Base-by-base conservation (phyloP, 2,329 filamentous ascomycete species). In the Coniosporium tulheliwenetii region DNA sequence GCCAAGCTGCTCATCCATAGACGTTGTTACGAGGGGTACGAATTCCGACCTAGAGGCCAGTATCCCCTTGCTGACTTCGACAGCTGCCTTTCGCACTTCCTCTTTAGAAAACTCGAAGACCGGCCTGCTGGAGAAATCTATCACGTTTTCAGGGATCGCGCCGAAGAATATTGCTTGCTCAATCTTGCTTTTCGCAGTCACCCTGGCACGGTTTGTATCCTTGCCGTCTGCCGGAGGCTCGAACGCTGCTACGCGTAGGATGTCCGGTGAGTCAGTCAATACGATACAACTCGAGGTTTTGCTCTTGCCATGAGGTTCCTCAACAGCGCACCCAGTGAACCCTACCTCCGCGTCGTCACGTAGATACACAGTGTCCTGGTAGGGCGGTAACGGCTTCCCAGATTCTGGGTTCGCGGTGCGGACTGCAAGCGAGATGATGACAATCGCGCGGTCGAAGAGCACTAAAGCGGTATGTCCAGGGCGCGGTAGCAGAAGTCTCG, bases 101-200 rank as follows among this genome's bases (percentile, higher is more conserved):
- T 75, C 66, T 13, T 71, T 61, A 0, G 75, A 67, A 48, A 91
- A 93, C 3, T 71, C 68, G 37, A 79, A 65, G 41, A 78, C 76
- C 33, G 74, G 68, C 46, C 75, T 74, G 36, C 78, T 73, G 36
- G 80, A 75, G 51, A 98, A 85, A 45, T 86, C 78, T n/a, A 98
- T 63, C n/a, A 89, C 82, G 51, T 86, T 96, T 52, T 84, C 77
- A 45, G 79, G 72, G 54, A 83, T 77, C 38, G 76, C 77, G 2
- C 87, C 87, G 55, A 85, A 96, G 61, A 95, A 96, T 1, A 96
- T 82, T 2, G 87, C 87, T 62, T 98, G 87, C 54, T 95, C 85
- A 34, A 98, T 71, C 60, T 91, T 94, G 61, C 78, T 84, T 61
- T 85, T 91, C 5, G 85, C 82, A 1, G 83, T 87, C 12, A 93